phyloP scores from a whole-genome alignment of 1,139 yeast species.

The Starmera stellimalicola region DNA sequence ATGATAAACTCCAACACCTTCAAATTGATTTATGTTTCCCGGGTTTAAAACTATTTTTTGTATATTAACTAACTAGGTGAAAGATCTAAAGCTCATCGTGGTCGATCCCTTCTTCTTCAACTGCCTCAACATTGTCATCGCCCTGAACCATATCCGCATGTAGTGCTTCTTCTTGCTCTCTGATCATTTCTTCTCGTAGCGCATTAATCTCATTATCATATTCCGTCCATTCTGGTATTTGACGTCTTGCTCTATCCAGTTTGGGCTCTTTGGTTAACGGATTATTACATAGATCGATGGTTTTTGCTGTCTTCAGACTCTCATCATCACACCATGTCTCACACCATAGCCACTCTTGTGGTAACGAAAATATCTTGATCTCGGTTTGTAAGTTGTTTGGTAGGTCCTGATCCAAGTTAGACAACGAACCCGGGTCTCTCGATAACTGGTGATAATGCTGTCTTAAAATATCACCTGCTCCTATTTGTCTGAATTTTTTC shows the following conservation, averaged over 20 bases:
- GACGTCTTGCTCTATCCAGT: conserved; percentile 61
- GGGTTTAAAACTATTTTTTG: too few relatives aligned
- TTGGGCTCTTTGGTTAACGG: conserved; percentile 76
- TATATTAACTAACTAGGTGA: too few relatives aligned
- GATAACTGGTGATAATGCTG: conserved; percentile 82
- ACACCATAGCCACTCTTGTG: conserved; percentile 88
- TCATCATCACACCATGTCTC: conserved; percentile 87
- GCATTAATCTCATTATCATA: conserved; percentile 47
- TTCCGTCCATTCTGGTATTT: conserved; percentile 66
- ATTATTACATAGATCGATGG: conserved; percentile 77
- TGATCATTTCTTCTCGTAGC: conserved; percentile 21
- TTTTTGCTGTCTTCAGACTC: conserved; percentile 50
- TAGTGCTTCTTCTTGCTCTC: too few relatives aligned
- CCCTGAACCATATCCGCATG: too few relatives aligned
- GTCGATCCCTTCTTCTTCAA: background rate
- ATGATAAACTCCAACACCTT: too few relatives aligned
- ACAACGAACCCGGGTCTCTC: conserved; percentile 66
- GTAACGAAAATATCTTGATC: conserved; percentile 61
- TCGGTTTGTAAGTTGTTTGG: conserved; percentile 73
- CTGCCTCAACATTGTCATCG: background rate
- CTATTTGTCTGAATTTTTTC: conserved; percentile 46
- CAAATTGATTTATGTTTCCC: too few relatives aligned
- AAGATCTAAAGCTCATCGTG: conserved; percentile 9
- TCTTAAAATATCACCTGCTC: conserved; percentile 74
- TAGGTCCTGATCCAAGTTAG: conserved; percentile 85